phyloP scores from a whole-genome alignment of 805 yeast genomes.

The Ogataea chonburiensis region DNA sequence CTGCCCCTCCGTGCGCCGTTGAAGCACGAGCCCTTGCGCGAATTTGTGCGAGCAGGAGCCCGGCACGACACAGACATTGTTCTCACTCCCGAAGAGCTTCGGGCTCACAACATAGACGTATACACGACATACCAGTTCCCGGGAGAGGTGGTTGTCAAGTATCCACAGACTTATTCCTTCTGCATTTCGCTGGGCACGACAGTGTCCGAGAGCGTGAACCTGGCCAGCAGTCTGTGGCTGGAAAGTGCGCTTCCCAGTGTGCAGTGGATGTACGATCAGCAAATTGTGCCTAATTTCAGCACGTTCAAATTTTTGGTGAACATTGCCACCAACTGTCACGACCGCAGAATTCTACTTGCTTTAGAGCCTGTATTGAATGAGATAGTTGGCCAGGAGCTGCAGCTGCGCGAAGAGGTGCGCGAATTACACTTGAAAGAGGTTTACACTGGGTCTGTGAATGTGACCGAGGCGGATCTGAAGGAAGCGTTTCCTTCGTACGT shows the following conservation, averaged over 20 bases:
- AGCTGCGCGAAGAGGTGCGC: constrained; percentile 39
- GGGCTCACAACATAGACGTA: constrained; percentile 47
- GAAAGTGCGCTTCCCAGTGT: constrained; percentile 47
- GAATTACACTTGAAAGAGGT: constrained; percentile 35
- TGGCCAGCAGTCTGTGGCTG: constrained; percentile 61
- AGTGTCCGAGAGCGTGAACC: constrained; percentile 53
- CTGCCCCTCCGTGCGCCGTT: constrained; percentile 21
- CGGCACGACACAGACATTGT: constrained; percentile 43
- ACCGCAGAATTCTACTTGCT: constrained; percentile 35
- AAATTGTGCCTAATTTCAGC: constrained; percentile 53
- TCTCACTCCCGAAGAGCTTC: constrained; percentile 49
- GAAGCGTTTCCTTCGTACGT: constrained; percentile 57
- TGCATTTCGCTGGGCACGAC: constrained; percentile 54
- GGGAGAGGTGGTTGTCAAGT: constrained; percentile 59
- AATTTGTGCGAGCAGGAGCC: constrained; percentile 20
- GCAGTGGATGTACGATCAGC: constrained; percentile 48
- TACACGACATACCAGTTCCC: constrained; percentile 53
- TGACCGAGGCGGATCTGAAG: constrained; percentile 53
- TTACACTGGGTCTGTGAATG: constrained; percentile 13
- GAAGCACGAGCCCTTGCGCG: constrained; percentile 30
- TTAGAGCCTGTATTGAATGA: constrained; percentile 36
- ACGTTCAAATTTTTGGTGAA: constrained; percentile 46
- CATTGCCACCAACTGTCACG: constrained; percentile 44
- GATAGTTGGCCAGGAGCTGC: constrained; percentile 43
- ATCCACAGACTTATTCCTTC: constrained; percentile 54